Conservation (phyloP, 2,329 filamentous ascomycete genomes). For the Cordyceps fumosorosea region DNA sequence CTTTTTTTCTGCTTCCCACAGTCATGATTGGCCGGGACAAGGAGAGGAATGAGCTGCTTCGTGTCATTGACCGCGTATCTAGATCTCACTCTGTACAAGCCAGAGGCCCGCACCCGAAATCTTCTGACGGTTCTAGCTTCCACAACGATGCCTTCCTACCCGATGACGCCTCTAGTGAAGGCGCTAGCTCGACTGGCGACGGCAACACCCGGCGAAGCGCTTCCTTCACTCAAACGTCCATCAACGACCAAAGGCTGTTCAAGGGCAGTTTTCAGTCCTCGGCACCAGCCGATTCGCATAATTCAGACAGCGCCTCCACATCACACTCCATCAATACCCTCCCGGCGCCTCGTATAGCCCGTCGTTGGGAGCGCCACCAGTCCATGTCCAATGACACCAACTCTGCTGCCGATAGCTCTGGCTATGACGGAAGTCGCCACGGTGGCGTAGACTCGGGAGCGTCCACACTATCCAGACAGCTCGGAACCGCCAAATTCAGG, state of each 20-base stretch:
- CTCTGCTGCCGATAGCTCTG: slow-evolving; percentile 39
- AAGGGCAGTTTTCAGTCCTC: slow-evolving; percentile 36
- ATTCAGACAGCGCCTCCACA: slow-evolving; percentile 42
- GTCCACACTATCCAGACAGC: slow-evolving; percentile 46
- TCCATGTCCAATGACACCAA: slow-evolving; percentile 44
- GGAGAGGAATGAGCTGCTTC: slow-evolving; percentile 64
- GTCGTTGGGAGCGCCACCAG: slow-evolving; percentile 46
- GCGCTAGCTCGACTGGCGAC: slow-evolving; percentile 47
- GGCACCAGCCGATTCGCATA: slow-evolving; percentile 33
- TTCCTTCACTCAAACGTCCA: slow-evolving; percentile 41
- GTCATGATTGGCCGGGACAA: slow-evolving; percentile 72
- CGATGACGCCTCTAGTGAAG: slow-evolving; percentile 53
- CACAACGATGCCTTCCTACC: slow-evolving; percentile 42
- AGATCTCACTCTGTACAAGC: slow-evolving; percentile 51
- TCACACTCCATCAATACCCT: slow-evolving; percentile 30
- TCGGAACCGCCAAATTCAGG: slow-evolving; percentile 52
- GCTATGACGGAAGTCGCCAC: slow-evolving; percentile 36
- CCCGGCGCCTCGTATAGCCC: slow-evolving; percentile 30
- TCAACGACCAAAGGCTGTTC: slow-evolving; percentile 34
- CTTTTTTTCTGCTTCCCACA: slow-evolving; percentile 81
- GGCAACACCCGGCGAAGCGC: slow-evolving; percentile 42
- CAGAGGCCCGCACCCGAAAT: slow-evolving; percentile 36
- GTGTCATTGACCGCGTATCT: slow-evolving; percentile 70
- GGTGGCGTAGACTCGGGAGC: slow-evolving; percentile 39
- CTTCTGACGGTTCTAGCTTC: slow-evolving; percentile 49